These are phyloP conservation scores for Emericellopsis cladophorae DNA, from an alignment of 2,329 filamentous ascomycete species.

Conservation along the genomic window DNA sequence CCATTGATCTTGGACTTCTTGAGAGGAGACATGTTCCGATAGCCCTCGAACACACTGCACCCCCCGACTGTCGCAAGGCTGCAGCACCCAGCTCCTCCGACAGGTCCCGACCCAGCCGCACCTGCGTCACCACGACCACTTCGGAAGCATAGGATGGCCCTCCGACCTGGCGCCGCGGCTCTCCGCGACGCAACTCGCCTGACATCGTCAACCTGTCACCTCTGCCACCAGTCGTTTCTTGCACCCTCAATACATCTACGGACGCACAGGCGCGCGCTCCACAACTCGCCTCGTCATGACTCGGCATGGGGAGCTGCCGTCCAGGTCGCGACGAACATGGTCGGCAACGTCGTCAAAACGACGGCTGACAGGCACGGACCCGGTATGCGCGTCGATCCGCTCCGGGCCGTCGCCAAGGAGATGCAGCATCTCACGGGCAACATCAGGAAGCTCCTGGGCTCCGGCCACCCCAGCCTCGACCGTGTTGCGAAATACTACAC, in stretches of 20 bases:
- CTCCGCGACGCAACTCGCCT: conserved; percentile 25
- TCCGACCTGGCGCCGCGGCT: conserved; percentile 38
- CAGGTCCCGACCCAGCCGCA: background rate
- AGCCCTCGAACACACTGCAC: no score
- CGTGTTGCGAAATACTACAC: conserved; percentile 98
- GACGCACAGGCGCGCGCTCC: conserved; percentile 20
- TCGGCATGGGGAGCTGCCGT: conserved; percentile 71
- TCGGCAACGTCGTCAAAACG: conserved; percentile 52
- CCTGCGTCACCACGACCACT: background rate
- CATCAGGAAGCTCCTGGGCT: conserved; percentile 84
- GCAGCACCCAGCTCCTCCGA: background rate
- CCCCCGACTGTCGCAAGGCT: no score
- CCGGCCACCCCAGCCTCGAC: conserved; percentile 86
- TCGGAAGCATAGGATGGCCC: conserved; percentile 29
- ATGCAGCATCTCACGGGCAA: conserved; percentile 94
- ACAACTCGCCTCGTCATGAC: conserved; percentile 28
- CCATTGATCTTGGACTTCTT: background rate
- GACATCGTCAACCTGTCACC: conserved; percentile 13
- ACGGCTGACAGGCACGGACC: conserved; percentile 40
- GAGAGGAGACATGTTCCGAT: no score
- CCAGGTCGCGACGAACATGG: conserved; percentile 56
- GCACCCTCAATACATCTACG: conserved; percentile 10
- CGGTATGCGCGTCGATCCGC: conserved; percentile 69
- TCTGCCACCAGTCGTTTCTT: conserved; percentile 13
- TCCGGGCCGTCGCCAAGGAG: conserved; percentile 86